phyloP scores from a whole-genome alignment of 805 yeast species.

The Candida methanosorbosa region DNA sequence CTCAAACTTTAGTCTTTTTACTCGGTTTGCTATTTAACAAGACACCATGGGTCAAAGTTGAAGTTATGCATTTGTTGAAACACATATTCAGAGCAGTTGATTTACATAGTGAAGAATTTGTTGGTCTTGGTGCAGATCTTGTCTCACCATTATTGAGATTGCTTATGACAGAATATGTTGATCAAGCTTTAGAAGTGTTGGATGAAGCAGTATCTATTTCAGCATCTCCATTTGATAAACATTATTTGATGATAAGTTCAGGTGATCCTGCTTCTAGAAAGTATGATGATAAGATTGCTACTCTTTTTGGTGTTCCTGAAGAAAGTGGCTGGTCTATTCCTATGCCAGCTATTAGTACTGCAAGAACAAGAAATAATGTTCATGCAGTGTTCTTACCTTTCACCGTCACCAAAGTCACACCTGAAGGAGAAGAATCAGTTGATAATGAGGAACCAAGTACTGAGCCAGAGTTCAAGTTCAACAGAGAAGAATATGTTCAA shows the following conservation, averaged over 20 bases:
- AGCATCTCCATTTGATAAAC: conserved; percentile 85
- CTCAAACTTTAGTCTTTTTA: conserved; percentile 65
- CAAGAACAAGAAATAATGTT: conserved; percentile 83
- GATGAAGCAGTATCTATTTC: conserved; percentile 82
- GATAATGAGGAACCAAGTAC: conserved; percentile 1
- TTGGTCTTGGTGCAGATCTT: conserved; percentile 90
- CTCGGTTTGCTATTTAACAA: conserved; percentile 75
- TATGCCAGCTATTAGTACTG: conserved; percentile 86
- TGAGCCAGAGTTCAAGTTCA: conserved; percentile 35
- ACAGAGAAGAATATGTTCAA: conserved; percentile 47
- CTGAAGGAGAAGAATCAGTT: conserved; percentile 25
- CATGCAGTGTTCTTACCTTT: conserved; percentile 55
- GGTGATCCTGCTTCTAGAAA: conserved; percentile 73
- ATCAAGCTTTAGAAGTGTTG: conserved; percentile 79
- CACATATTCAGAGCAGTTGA: conserved; percentile 72
- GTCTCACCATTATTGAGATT: conserved; percentile 84
- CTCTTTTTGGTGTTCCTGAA: conserved; percentile 90
- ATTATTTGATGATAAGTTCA: conserved; percentile 82
- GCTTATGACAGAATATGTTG: conserved; percentile 76
- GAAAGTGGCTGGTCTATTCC: conserved; percentile 97
- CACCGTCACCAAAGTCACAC: conserved; percentile 26
- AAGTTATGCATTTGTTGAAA: conserved; percentile 69
- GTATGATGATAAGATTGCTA: conserved; percentile 78
- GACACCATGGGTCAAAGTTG: conserved; percentile 69
- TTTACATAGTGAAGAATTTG: conserved; percentile 66